phyloP scores from a whole-genome alignment of 176 grass and related monocot species.

The Lolium rigidum region DNA sequence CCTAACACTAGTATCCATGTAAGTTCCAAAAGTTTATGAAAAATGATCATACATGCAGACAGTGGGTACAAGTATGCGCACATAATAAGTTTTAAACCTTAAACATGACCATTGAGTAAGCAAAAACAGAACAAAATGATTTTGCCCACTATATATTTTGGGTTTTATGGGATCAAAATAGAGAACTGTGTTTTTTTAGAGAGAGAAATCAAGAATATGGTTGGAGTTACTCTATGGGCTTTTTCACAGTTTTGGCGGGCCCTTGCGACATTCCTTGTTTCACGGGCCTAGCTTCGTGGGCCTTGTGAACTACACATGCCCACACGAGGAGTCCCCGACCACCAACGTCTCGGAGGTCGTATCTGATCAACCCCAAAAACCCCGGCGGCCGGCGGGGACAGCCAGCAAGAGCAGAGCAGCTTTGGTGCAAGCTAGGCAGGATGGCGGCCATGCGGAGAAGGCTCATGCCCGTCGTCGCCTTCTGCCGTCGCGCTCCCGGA shows the following conservation, averaged over 20 bases:
- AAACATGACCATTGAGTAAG: too few species aligned
- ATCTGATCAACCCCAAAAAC: background rate
- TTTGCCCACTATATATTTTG: too few species aligned
- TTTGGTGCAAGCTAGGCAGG: background rate
- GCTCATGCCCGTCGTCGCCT: constrained; percentile 5
- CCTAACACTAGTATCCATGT: too few species aligned
- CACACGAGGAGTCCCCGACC: background rate
- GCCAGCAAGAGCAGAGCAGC: background rate
- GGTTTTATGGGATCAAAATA: too few species aligned
- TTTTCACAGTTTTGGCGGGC: background rate
- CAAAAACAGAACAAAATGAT: too few species aligned
- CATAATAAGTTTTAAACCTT: too few species aligned
- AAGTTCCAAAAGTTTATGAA: too few species aligned
- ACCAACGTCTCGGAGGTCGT: background rate
- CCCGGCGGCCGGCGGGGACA: background rate
- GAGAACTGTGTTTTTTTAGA: too few species aligned
- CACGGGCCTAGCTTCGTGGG: background rate
- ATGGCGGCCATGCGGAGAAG: constrained; percentile 25
- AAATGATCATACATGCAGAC: too few species aligned
- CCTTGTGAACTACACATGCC: background rate
- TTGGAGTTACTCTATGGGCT: too few species aligned
- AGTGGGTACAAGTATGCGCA: too few species aligned
- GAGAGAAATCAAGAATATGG: too few species aligned
- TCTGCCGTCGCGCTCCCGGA: background rate
- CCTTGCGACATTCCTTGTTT: background rate